Percentiles rank a stretch among this genome's conserved stretches.
Conservation (phyloP, 2,329 filamentous ascomycete genomes). For the Colletotrichum noveboracense region DNA sequence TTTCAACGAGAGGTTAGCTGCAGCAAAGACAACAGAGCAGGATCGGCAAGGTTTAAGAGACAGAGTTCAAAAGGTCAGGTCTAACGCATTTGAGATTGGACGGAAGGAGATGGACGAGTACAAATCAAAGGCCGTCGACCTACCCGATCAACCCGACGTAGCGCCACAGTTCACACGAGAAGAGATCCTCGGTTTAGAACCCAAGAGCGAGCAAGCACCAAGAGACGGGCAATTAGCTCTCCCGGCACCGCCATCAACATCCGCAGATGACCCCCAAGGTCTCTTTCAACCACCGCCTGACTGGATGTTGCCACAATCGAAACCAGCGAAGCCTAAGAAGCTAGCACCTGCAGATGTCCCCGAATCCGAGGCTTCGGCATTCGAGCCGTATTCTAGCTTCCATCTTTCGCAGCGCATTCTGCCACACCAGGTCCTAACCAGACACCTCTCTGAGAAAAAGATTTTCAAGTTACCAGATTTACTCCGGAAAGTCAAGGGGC, state of each 20-base stretch:
- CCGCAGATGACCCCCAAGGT: not conserved
- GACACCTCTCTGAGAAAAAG: constrained; percentile 80
- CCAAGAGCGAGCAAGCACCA: constrained; percentile 10
- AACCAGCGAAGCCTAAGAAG: constrained; percentile 25
- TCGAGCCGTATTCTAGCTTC: constrained; percentile 85
- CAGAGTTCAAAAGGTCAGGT: constrained; percentile 58
- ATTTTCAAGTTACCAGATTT: constrained; percentile 81
- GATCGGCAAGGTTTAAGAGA: constrained; percentile 55
- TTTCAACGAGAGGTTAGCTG: constrained; percentile 87
- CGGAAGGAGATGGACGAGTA: constrained; percentile 64
- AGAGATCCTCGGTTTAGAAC: constrained; percentile 56
- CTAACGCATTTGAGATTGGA: constrained; percentile 61
- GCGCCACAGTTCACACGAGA: constrained; percentile 66
- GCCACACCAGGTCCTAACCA: constrained; percentile 79
- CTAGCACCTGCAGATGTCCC: constrained; percentile 37
- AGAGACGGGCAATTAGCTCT: not conserved
- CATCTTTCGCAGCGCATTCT: constrained; percentile 85
- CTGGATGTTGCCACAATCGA: constrained; percentile 4
- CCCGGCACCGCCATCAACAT: not conserved
- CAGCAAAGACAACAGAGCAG: constrained; percentile 65
- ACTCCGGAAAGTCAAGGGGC: constrained; percentile 79
- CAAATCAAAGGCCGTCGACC: constrained; percentile 61
- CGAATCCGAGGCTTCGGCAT: constrained; percentile 63
- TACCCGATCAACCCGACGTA: constrained; percentile 51
- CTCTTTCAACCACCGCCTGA: constrained; percentile 16